Percentiles rank a stretch among this genome's conserved stretches.
Evolutionary conservation across 1,284 basidiomycete species (phyloP).

Genomic region (Abortiporus biennis): DNA sequence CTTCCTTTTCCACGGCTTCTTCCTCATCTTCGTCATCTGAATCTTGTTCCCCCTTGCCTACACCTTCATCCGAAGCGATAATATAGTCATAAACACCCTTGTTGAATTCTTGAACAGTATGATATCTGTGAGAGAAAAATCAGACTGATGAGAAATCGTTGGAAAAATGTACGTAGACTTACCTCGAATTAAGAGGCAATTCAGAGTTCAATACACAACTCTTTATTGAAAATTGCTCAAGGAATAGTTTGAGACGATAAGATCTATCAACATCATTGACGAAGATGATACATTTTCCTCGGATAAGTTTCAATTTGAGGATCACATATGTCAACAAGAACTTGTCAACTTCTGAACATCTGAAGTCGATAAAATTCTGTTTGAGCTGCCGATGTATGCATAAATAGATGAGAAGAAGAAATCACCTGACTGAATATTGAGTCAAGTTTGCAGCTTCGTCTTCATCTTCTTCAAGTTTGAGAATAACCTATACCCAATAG

Average conservation of each 20-base stretch:
- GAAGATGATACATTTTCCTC: constrained; percentile 95
- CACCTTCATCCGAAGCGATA: constrained; percentile 93
- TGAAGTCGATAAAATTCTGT: constrained; percentile 23
- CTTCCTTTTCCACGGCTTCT: constrained; percentile 28
- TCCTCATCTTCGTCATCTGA: constrained; percentile 31
- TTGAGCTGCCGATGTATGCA: no score
- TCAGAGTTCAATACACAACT: constrained; percentile 97
- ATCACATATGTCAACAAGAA: constrained; percentile 94
- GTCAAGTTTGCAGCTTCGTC: constrained; percentile 77
- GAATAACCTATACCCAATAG: constrained; percentile 51
- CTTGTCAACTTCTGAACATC: constrained; percentile 92
- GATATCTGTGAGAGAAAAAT: constrained; percentile 55
- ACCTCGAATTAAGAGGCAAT: constrained; percentile 90
- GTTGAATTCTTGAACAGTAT: constrained; percentile 98
- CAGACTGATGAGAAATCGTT: neutral
- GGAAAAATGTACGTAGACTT: constrained; percentile 8
- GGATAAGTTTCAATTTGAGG: constrained; percentile 89
- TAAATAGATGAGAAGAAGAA: constrained; percentile 2
- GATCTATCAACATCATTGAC: constrained; percentile 96
- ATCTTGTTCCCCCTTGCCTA: constrained; percentile 47
- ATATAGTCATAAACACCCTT: constrained; percentile 98
- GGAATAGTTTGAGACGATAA: constrained; percentile 92
- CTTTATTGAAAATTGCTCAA: constrained; percentile 97
- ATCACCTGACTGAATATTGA: constrained; percentile 79
- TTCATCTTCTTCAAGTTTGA: constrained; percentile 82